Percentiles rank a stretch among this genome's conserved stretches.
Conservation (phyloP, 345 rosid genomes). For the Citrus medica region DNA sequence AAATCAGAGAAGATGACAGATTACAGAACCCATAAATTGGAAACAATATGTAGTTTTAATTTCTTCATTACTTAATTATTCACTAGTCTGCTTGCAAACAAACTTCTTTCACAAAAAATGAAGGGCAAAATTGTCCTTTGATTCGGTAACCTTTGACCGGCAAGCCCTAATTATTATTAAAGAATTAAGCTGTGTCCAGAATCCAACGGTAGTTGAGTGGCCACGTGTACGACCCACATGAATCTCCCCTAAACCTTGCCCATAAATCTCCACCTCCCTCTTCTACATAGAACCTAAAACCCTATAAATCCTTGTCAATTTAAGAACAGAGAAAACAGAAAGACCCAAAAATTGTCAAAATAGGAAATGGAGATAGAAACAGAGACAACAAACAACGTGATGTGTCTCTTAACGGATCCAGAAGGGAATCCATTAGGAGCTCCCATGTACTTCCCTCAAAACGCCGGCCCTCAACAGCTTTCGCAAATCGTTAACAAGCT, state of each 20-base stretch:
- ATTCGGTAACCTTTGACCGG: too few species aligned
- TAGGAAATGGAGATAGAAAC: slow-evolving; percentile 36
- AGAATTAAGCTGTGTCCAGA: background rate
- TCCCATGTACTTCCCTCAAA: slow-evolving; percentile 79
- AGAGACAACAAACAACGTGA: slow-evolving; percentile 48
- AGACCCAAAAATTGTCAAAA: background rate
- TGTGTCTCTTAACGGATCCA: slow-evolving; percentile 80
- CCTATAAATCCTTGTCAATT: background rate
- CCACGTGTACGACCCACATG: background rate
- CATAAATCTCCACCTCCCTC: too few species aligned
- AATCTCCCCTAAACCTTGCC: too few species aligned
- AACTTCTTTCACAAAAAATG: too few species aligned
- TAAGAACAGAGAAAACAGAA: background rate
- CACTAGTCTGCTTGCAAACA: too few species aligned
- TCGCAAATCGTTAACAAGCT: slow-evolving; percentile 80
- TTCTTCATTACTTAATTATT: too few species aligned
- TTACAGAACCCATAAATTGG: too few species aligned
- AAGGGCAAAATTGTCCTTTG: too few species aligned
- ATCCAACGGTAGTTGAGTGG: background rate
- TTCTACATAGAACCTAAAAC: background rate
- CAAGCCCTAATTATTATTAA: too few species aligned
- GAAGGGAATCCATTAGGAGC: slow-evolving; percentile 72
- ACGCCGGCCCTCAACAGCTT: slow-evolving; percentile 77
- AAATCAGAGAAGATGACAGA: too few species aligned
- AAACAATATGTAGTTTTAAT: too few species aligned